phyloP scores from a whole-genome alignment of 1,284 basidiomycete genomes.

The Bondarzewia mesenterica region DNA sequence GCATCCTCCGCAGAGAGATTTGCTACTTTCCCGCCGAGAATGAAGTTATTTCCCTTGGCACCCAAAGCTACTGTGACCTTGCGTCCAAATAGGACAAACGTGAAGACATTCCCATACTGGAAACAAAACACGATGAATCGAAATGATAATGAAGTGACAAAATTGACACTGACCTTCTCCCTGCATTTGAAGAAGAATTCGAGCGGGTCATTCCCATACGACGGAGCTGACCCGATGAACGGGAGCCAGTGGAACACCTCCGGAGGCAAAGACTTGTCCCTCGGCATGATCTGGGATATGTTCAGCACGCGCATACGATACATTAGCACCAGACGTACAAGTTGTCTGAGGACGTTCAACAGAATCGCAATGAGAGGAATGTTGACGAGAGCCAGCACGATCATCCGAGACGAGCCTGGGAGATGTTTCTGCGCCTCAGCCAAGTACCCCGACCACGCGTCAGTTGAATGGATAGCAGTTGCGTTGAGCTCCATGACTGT shows the following conservation, averaged over 20 bases:
- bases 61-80: conserved; percentile 90
- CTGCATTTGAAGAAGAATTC: conserved; percentile 69
- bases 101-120: conserved; percentile 51
- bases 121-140: conserved; percentile 3
- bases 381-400: conserved; percentile 26
- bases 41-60: conserved; percentile 89
- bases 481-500: conserved; percentile 23
- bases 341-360: conserved; percentile 54
- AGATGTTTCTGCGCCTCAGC: conserved; percentile 30
- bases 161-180: conserved; percentile 60
- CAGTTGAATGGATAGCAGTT: conserved; percentile 19
- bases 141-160: background rate
- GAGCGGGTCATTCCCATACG: conserved; percentile 77
- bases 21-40: conserved; percentile 89
- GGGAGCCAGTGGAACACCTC: conserved; percentile 77
- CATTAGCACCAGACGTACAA: conserved; percentile 41
- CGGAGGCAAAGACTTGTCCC: conserved; percentile 55
- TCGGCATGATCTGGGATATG: conserved; percentile 37
- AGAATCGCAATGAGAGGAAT: conserved; percentile 39
- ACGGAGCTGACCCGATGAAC: conserved; percentile 67
- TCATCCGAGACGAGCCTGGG: conserved; percentile 19
- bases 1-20: conserved; percentile 96
- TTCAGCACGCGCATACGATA: background rate
- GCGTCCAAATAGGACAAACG: conserved; percentile 86
- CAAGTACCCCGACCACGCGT: conserved; percentile 40